Evolutionary conservation across 257 asterid genomes (phyloP).

Genomic region (Solanum peruvianum): DNA sequence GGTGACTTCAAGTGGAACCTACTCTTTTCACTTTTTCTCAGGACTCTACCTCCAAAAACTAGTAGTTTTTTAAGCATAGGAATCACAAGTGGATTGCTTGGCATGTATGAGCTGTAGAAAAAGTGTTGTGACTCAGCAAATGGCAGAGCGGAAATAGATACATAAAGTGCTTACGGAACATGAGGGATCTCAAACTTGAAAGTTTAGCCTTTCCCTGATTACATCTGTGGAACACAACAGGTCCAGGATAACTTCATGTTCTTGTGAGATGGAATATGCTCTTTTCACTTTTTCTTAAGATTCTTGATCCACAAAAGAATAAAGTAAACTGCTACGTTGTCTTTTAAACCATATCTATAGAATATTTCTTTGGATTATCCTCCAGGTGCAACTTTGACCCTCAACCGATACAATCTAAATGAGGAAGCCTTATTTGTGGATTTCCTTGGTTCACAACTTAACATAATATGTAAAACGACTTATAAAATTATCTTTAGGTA

Average conservation of each 20-base stretch:
- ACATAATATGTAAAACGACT: not conserved
- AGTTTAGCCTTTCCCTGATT: not conserved
- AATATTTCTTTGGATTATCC: not conserved
- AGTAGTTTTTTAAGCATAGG: not conserved
- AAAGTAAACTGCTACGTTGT: not conserved
- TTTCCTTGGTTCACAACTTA: not conserved
- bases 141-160: not conserved
- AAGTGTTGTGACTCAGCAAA: not conserved
- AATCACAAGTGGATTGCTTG: not conserved
- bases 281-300: not conserved
- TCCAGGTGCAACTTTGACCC: not conserved
- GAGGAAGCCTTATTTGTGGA: not conserved
- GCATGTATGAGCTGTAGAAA: not conserved
- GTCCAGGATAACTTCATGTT: not conserved
- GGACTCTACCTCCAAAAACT: not conserved
- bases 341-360: not conserved
- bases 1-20: not conserved
- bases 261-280: not conserved
- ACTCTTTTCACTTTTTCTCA: not conserved
- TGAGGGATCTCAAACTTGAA: not conserved
- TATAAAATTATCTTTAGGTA: not conserved
- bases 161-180: not conserved
- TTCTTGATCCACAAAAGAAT: not conserved
- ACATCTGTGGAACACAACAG: not conserved
- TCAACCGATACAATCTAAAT: not conserved